Evolutionary conservation across 1,139 yeast species (phyloP), one percentile per base, ranked within the genome.

Genomic region (Suhomyces choctaworum): DNA sequence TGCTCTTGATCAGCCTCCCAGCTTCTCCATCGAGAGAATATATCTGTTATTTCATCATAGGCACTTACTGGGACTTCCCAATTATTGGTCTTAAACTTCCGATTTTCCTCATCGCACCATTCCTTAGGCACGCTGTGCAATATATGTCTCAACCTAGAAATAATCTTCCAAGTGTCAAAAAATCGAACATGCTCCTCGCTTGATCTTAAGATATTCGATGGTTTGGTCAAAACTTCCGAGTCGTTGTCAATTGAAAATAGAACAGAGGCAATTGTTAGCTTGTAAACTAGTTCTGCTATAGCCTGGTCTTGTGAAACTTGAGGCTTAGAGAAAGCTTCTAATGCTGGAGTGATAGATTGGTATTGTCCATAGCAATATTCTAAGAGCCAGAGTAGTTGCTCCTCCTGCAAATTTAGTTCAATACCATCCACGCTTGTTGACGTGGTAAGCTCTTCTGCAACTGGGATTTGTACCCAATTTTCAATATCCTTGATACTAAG

Each of bases 221-320:
- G 97, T 34, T 89, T 81, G 0, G 97, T 90, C 33, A 92, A 73
- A 9, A 88, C 96, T 6, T 87, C 80, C 0, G 97, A 95, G 51
- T 92, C 97, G 48, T 85, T 85, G 36, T 80, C 80, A 29, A 89
- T 76, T 22, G 73, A 70, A 50, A 70, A 76, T 10, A 66, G 63
- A 13, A 70, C 73, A 22, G 92, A 81, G 0, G 90, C 92, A 19
- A 64, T 54, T 0, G 92, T 73, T 15, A 88, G 58, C 25, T 71
- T 64, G 50, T 80, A 77, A 1, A 82, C 62, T 11, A 82, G 58
- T 33, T 74, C 77, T 4, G 64, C 62, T 23, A 57, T 46, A 21
- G 55, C 52, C 16, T 39, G 53, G 33, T 39, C 46, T 31, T 47
- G 58, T 22, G 34, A 46, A 25, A 22, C 37, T 32, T 45, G 22